A percentile compares a stretch with the other conserved stretches of the same genome.
These are phyloP conservation scores for Backusella sp. DNA, from an alignment of 192 early-diverging fungal species.

Conservation along the genomic window DNA sequence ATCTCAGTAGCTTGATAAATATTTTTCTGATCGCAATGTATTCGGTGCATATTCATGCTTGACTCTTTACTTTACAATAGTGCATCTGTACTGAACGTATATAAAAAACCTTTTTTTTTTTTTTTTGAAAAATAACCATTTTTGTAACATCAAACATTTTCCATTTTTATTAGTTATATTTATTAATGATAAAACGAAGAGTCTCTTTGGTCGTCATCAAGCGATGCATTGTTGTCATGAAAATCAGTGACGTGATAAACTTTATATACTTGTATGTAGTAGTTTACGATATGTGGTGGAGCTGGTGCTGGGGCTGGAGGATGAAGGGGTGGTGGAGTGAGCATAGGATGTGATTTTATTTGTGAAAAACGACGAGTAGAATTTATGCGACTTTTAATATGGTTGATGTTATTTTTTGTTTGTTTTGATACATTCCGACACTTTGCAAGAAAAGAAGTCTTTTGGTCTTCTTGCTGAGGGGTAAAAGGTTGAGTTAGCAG, in stretches of 20 bases:
- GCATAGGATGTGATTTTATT: slow-evolving; percentile 1
- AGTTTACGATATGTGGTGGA: neutral
- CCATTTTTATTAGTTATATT: neutral
- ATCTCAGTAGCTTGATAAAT: no score
- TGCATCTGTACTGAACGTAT: no score
- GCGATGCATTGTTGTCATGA: neutral
- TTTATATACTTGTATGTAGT: neutral
- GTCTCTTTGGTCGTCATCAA: neutral
- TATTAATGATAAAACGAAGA: neutral
- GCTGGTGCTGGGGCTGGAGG: neutral
- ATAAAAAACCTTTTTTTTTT: no score
- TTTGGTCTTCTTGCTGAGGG: neutral
- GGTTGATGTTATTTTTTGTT: neutral
- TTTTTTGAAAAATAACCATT: neutral
- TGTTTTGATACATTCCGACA: neutral
- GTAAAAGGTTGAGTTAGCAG: neutral
- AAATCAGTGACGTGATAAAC: neutral
- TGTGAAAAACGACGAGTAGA: neutral
- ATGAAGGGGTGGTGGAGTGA: neutral
- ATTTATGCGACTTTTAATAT: neutral
- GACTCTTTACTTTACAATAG: no score
- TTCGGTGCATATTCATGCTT: no score
- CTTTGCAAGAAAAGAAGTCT: neutral
- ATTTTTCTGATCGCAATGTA: no score
- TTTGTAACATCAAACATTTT: neutral